phyloP scores from a whole-genome alignment of 139 green algal genomes.

The Zygnema cylindricum region DNA sequence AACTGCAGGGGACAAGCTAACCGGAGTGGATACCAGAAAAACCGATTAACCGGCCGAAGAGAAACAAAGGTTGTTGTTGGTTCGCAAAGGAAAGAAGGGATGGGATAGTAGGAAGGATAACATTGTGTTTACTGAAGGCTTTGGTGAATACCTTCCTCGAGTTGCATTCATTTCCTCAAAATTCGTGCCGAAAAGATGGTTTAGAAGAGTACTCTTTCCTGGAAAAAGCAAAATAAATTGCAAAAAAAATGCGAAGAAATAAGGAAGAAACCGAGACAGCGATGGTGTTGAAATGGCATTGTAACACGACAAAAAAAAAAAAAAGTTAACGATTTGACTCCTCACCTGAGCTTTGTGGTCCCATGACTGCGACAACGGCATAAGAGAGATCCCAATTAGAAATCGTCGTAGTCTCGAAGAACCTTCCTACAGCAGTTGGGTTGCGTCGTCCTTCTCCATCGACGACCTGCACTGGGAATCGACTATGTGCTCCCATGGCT shows the following conservation, averaged over 20 bases:
- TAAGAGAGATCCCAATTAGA: slow-evolving; percentile 69
- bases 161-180: slow-evolving; percentile 97
- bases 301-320: background rate
- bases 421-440: slow-evolving; percentile 4
- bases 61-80: no score
- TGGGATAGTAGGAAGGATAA: no score
- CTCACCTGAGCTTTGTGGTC: slow-evolving; percentile 86
- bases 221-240: background rate
- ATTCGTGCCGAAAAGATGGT: slow-evolving; percentile 76
- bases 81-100: no score
- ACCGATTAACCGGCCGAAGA: no score
- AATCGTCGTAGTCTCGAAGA: slow-evolving; percentile 1
- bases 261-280: background rate
- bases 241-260: background rate
- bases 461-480: slow-evolving; percentile 53
- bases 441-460: slow-evolving; percentile 41
- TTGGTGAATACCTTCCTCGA: slow-evolving; percentile 85
- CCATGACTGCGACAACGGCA: slow-evolving; percentile 94
- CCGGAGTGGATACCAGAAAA: no score
- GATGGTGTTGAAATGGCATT: background rate
- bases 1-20: no score
- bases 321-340: background rate
- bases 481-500: no score
- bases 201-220: slow-evolving; percentile 69
- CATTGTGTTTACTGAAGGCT: no score